Conservation (phyloP, 805 yeast species). For the Pichia insulana region DNA sequence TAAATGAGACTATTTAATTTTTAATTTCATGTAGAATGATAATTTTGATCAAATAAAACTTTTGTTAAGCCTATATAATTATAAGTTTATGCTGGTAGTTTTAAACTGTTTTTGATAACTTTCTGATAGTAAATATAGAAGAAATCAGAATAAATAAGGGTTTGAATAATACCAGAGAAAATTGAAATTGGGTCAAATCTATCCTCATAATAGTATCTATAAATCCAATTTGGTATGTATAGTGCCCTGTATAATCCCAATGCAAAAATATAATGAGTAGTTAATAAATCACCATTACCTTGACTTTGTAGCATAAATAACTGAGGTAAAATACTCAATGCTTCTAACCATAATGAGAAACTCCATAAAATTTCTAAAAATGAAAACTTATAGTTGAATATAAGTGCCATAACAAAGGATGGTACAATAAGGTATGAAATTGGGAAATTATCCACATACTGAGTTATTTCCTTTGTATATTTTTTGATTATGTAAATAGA, state of each 20-base stretch:
- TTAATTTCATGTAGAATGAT: too few species aligned
- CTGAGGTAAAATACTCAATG: conserved; percentile 89
- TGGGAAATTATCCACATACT: conserved; percentile 63
- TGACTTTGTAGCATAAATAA: conserved; percentile 81
- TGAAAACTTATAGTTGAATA: conserved; percentile 61
- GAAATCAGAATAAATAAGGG: conserved; percentile 86
- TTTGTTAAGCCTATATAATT: too few species aligned
- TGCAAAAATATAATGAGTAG: conserved; percentile 89
- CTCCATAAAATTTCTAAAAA: conserved; percentile 70
- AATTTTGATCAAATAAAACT: too few species aligned
- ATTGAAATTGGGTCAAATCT: conserved; percentile 64
- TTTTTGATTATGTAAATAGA: conserved; percentile 64
- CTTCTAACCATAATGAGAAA: conserved; percentile 86
- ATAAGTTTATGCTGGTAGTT: conserved; percentile 33
- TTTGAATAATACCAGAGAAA: conserved; percentile 76
- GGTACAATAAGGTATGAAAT: conserved; percentile 62
- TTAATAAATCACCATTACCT: conserved; percentile 80
- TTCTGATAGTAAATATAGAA: conserved; percentile 81
- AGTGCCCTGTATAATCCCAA: conserved; percentile 83
- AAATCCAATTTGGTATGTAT: conserved; percentile 92
- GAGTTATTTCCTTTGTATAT: conserved; percentile 51
- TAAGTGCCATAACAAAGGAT: conserved; percentile 43
- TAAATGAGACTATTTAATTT: conserved; percentile 23
- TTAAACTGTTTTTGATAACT: conserved; percentile 74
- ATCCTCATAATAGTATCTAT: conserved; percentile 63